Evolutionary conservation across 2,329 filamentous ascomycete species (phyloP).

Genomic region (Talaromyces sp.): DNA sequence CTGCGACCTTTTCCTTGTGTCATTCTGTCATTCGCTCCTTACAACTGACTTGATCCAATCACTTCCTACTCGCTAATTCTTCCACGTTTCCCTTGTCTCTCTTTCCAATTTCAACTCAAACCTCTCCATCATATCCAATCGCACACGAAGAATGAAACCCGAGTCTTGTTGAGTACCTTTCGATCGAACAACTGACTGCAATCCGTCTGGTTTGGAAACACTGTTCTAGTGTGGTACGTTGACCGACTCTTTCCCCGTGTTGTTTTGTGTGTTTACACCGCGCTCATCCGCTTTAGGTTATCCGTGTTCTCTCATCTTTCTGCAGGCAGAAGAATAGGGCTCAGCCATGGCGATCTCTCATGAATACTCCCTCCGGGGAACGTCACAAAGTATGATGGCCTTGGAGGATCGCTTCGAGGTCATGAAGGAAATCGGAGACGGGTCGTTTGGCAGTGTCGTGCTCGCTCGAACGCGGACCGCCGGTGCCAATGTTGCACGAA

Average conservation of each 20-base stretch:
- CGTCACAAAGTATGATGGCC: slow-evolving; percentile 49
- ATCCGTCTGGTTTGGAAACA: slow-evolving; percentile 1
- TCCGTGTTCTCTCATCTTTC: slow-evolving; percentile 24
- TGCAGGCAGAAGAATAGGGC: slow-evolving; percentile 36
- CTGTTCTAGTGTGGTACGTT: neutral
- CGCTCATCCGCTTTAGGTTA: slow-evolving; percentile 7
- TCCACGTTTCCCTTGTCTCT: neutral
- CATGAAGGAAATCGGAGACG: slow-evolving; percentile 96
- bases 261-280: neutral
- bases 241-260: neutral
- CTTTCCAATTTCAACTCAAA: neutral
- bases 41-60: neutral
- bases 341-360: slow-evolving; percentile 70
- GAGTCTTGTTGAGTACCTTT: slow-evolving; percentile 8
- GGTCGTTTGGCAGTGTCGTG: slow-evolving; percentile 94
- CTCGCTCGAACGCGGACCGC: slow-evolving; percentile 87
- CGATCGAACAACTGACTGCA: slow-evolving; percentile 2
- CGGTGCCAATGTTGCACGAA: slow-evolving; percentile 79
- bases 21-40: slow-evolving; percentile 1
- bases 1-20: neutral
- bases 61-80: neutral
- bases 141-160: slow-evolving; percentile 9
- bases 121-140: neutral
- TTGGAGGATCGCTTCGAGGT: slow-evolving; percentile 96
- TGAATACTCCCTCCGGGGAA: slow-evolving; percentile 67